These are phyloP conservation scores for Orobanche coerulescens DNA, from an alignment of 257 asterid species.

Conservation along the genomic window DNA sequence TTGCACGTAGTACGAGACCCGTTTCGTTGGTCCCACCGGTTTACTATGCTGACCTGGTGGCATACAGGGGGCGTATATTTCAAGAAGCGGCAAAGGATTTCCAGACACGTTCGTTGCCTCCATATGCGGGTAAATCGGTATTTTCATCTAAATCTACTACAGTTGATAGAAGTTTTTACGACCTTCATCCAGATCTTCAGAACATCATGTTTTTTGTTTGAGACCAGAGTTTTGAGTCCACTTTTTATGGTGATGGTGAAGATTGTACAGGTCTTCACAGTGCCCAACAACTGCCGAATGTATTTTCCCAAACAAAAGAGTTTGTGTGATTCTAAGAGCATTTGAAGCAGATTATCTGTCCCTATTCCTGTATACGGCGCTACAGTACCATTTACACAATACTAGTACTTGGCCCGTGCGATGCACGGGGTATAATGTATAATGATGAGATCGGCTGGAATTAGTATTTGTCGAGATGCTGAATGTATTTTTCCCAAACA, in stretches of 20 bases:
- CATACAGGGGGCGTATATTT: conserved; percentile 56
- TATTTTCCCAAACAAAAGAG: neutral
- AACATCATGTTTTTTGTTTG: conserved; percentile 54
- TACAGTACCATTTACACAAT: too few species aligned
- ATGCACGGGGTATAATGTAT: too few species aligned
- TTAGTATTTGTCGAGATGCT: too few species aligned
- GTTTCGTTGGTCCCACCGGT: conserved; percentile 69
- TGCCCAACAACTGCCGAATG: neutral
- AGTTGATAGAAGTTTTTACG: conserved; percentile 32
- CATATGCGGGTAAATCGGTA: neutral
- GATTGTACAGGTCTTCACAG: neutral
- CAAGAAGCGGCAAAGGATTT: conserved; percentile 56
- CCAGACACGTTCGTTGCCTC: conserved; percentile 13
- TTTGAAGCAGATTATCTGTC: too few species aligned
- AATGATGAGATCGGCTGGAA: too few species aligned
- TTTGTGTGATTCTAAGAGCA: conserved; percentile 24
- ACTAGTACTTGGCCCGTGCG: too few species aligned
- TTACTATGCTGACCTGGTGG: conserved; percentile 65
- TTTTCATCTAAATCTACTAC: conserved; percentile 22
- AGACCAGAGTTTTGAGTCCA: conserved; percentile 15
- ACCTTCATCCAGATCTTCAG: conserved; percentile 41
- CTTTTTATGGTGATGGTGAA: neutral
- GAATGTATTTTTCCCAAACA: too few species aligned
- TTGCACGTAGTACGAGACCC: conserved; percentile 59
- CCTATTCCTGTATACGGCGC: too few species aligned